These are phyloP conservation scores for Bretschneidera sinensis DNA, from an alignment of 345 rosid genomes.

Conservation along the genomic window DNA sequence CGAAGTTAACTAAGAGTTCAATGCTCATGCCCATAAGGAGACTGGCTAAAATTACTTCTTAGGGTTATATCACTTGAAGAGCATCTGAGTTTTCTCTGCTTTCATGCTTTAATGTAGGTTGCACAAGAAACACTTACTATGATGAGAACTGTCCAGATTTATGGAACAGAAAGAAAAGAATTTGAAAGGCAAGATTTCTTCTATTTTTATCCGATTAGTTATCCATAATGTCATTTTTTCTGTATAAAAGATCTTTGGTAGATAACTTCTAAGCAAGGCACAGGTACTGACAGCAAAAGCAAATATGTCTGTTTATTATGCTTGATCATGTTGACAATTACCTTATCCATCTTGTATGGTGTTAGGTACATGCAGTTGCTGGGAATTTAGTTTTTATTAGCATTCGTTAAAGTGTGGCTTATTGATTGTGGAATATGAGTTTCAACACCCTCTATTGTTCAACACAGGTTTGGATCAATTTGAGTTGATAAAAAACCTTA, in stretches of 20 bases:
- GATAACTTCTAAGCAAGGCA: background rate
- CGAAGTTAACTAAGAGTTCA: slow-evolving; percentile 41
- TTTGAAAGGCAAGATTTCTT: slow-evolving; percentile 36
- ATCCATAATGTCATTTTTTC: slow-evolving; percentile 9
- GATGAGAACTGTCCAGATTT: slow-evolving; percentile 39
- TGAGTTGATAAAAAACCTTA: background rate
- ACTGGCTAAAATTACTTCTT: slow-evolving; percentile 2
- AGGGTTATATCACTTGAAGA: slow-evolving; percentile 5
- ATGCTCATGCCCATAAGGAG: slow-evolving; percentile 37
- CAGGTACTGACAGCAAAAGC: slow-evolving; percentile 5
- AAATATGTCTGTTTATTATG: too few species aligned
- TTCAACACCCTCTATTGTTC: slow-evolving; percentile 41
- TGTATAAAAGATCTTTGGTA: background rate
- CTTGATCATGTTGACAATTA: background rate
- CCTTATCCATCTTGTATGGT: slow-evolving; percentile 12
- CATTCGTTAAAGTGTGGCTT: slow-evolving; percentile 34
- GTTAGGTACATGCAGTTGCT: slow-evolving; percentile 46
- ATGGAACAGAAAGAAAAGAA: slow-evolving; percentile 49
- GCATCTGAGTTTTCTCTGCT: slow-evolving; percentile 3
- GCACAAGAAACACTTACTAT: slow-evolving; percentile 45
- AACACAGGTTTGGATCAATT: slow-evolving; percentile 38
- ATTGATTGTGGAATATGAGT: slow-evolving; percentile 45
- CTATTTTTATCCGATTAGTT: slow-evolving; percentile 15
- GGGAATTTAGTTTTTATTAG: slow-evolving; percentile 35
- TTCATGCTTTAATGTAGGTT: slow-evolving; percentile 29